A percentile compares a stretch with the other conserved stretches of the same genome.
Conservation (phyloP, 371 early-diverging fungal genomes). For the Batkoa obscura region DNA sequence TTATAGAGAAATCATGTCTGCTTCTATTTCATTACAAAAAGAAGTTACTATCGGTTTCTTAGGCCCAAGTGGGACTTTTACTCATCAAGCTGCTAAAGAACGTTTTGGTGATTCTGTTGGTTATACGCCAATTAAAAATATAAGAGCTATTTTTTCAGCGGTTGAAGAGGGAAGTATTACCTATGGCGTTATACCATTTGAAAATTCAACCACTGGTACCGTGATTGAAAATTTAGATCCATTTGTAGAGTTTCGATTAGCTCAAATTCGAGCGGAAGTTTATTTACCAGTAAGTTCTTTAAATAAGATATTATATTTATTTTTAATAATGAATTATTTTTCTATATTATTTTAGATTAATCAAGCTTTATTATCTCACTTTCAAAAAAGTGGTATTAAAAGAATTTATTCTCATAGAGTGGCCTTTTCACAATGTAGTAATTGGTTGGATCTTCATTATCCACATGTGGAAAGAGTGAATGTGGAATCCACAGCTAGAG, state of each 20-base stretch:
- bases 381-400: constrained; percentile 10
- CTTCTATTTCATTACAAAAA: constrained; percentile 66
- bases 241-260: constrained; percentile 33
- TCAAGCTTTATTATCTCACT: constrained; percentile 3
- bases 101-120: constrained; percentile 62
- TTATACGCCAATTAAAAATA: constrained; percentile 45
- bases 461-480: constrained; percentile 49
- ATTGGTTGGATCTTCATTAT: constrained; percentile 46
- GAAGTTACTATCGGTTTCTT: constrained; percentile 69
- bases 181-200: constrained; percentile 88
- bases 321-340: neutral
- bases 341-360: neutral
- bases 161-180: constrained; percentile 56
- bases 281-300: constrained; percentile 29
- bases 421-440: constrained; percentile 71
- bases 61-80: constrained; percentile 84
- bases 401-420: constrained; percentile 83
- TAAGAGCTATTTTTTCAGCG: constrained; percentile 58
- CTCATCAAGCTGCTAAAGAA: constrained; percentile 66
- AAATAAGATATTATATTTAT: too few species aligned
- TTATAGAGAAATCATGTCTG: constrained; percentile 83
- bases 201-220: constrained; percentile 78
- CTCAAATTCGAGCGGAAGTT: constrained; percentile 36
- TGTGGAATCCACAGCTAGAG: constrained; percentile 70
- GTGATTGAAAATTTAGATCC: constrained; percentile 70